Base-by-base conservation (phyloP, 352 stramenopile species). In the Pythium myriotylum region DNA sequence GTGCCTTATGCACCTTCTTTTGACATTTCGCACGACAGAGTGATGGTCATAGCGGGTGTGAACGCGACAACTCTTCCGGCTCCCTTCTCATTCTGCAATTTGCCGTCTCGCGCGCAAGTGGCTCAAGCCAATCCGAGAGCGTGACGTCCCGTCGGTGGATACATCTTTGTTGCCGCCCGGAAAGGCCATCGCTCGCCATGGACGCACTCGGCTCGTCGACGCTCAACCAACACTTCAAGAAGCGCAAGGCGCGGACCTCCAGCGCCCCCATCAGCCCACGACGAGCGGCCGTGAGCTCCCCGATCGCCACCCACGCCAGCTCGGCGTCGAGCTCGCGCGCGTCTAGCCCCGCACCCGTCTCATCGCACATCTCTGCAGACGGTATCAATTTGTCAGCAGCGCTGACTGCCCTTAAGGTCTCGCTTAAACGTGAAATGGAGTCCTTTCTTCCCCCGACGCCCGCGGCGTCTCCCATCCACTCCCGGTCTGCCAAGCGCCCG, bases 381-480 rank as follows among this genome's bases (percentile, higher is more conserved):
- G 59, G 71, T 26, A 74, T 75, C 23, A 89, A 74, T 54, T 65
- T 91, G 33, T 76, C 80, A 3, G 70, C 74, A 0, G 82, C 80
- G 10, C 60, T 91, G 29, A 89, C 71, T 0, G 79, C 81, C 22
- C 81, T 94, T 19, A 84, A 91, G 59, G 77, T 94, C 14, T 91
- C 84, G 39, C 67, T 91, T 22, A 90, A 87, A 64, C 81, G 81
- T 48, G 80, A 90, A 52, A 71, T 87, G 32, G 77, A 90, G 23
- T 86, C 75, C 48, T 88, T 88, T 27, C 75, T 83, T 37, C 81
- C 84, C 4, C 84, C 84, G 0, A 94, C 84, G 23, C 84, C 84
- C 0, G 81, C 77, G 8, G 84, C 81, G 0, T 94, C 84, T 9
- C 84, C 84, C 14, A 72, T 72, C 23, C 74, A 91, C 23, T 50